Base-by-base conservation (phyloP, 202 grass and related monocot species). In the Panicum virgatum region DNA sequence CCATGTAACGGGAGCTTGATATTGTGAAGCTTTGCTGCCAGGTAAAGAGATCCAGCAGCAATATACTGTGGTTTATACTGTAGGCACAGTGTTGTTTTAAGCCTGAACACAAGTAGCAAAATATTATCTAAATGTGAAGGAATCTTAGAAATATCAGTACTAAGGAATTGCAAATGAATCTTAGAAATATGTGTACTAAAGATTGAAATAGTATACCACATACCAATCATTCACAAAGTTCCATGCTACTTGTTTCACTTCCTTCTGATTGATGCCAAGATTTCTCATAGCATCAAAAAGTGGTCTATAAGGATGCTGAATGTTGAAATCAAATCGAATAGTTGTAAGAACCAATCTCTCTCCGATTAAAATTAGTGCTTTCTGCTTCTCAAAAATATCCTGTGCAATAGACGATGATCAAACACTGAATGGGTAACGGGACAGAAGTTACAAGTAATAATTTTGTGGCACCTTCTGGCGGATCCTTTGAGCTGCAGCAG, bases 191-290 rank as follows among this genome's bases (percentile, higher is more conserved):
- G 69, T 13, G 64, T 30, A 23, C 50, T 57, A 78, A 14, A 79
- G 67, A 64, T 32, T 77, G 45, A 73, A 79, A 78, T 53, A 27
- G 27, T 34, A 50, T 12, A 73, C 34, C 22, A 57, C 68, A 63
- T 97, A 97, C 94, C 89, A 93, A 80, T 91, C 87, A 85, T 89
- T 83, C 59, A 97, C 89, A 90, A 92, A 91, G 58, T 91, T 94
- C 94, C 94, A 94, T 63, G 87, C 91, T 29, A 88, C 87, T 87
- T 81, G 76, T 54, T 86, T 80, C 59, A 94, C 48, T 62, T 91
- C 91, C 61, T 89, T 94, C 37, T 78, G 84, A 85, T 79, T 67
- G 79, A 97, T 88, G 43, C 82, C 75, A 70, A 97, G 84, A 22
- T 90, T 82, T 72, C 87, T 90, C 62, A 97, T 68, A 70, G 91